A percentile compares a stretch with the other conserved stretches of the same genome.
Conservation (phyloP, 768 basidiomycete genomes). For the Rhizopogon vesiculosus region DNA sequence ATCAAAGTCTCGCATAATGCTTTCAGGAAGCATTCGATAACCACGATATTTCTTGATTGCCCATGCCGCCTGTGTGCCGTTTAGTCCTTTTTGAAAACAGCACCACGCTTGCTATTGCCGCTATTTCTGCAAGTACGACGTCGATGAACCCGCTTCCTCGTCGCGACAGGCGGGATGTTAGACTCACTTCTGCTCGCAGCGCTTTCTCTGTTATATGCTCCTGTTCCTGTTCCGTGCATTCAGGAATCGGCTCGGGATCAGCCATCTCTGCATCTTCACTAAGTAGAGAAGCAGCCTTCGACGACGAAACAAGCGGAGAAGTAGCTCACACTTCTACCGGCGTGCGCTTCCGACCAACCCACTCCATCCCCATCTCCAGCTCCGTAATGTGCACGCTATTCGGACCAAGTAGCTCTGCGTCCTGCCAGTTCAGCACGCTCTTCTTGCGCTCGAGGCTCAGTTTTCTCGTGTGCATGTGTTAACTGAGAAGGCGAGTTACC, state of each 20-base stretch:
- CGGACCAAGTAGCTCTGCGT: constrained; percentile 41
- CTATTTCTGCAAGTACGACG: no score
- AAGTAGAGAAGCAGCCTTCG: not conserved
- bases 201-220: no score
- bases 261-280: constrained; percentile 3
- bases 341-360: constrained; percentile 5
- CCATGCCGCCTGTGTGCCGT: no score
- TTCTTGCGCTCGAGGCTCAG: not conserved
- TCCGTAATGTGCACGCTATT: constrained; percentile 39
- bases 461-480: not conserved
- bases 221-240: no score
- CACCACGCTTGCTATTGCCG: no score
- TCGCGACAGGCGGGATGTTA: no score
- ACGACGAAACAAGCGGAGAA: not conserved
- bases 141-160: no score
- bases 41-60: no score
- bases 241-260: not conserved
- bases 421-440: constrained; percentile 34
- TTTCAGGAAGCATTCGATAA: no score
- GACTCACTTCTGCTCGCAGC: no score
- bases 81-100: no score
- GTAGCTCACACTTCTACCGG: not conserved
- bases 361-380: constrained; percentile 34
- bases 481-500: constrained; percentile 1
- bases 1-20: no score